Conservation (phyloP, 1,284 basidiomycete species). For the Cerrena zonata region DNA sequence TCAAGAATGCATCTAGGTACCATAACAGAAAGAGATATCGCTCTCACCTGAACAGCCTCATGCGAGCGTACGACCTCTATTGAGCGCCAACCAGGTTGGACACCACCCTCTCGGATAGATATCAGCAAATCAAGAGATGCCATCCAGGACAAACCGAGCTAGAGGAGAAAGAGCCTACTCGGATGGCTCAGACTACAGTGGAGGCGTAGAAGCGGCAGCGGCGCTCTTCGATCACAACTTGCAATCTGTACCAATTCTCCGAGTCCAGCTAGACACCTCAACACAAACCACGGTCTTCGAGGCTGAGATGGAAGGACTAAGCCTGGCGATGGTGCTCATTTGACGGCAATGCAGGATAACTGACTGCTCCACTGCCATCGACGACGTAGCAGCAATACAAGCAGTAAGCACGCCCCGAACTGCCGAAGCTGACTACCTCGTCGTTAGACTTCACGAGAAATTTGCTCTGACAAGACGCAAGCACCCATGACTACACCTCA, state of each 20-base stretch:
- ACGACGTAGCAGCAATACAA: constrained; percentile 19
- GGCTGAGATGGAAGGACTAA: constrained; percentile 4
- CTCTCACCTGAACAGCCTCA: no score
- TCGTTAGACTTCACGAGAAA: constrained; percentile 14
- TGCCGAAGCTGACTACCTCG: constrained; percentile 16
- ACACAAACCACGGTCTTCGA: background rate
- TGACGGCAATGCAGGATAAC: background rate
- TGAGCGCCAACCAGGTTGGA: no score
- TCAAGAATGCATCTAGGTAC: no score
- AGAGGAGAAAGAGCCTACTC: constrained; percentile 12
- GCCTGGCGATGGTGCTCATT: background rate
- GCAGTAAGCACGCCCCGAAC: constrained; percentile 5
- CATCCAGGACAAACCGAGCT: constrained; percentile 4
- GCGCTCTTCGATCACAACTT: constrained; percentile 5
- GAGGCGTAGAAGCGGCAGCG: constrained; percentile 3
- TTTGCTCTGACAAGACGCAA: background rate
- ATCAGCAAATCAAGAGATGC: constrained; percentile 10
- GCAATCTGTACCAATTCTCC: no score
- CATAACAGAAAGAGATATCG: no score
- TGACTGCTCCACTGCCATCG: constrained; percentile 5
- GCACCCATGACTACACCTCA: constrained; percentile 2
- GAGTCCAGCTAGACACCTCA: background rate
- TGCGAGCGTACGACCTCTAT: no score
- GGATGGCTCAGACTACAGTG: constrained; percentile 14
- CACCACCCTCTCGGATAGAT: constrained; percentile 1